Evolutionary conservation across 257 asterid species (phyloP).

Genomic region (Lavandula angustifolia): DNA sequence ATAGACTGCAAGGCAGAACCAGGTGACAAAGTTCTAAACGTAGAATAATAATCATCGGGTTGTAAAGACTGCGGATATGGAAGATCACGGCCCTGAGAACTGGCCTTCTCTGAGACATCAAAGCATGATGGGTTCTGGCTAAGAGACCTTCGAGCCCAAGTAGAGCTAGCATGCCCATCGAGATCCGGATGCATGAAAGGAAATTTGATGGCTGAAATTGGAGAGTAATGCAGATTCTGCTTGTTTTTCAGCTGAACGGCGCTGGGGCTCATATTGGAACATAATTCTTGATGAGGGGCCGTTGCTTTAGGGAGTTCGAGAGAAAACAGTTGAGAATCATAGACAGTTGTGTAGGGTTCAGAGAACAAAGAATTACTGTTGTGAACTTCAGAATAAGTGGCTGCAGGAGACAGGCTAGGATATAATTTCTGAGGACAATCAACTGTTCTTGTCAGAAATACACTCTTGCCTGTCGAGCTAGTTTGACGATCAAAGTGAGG

Average conservation of each 20-base stretch:
- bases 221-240: conserved; percentile 34
- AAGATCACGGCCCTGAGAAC: conserved; percentile 31
- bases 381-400: conserved; percentile 31
- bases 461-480: conserved; percentile 33
- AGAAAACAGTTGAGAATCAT: conserved; percentile 29
- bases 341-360: conserved; percentile 39
- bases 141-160: conserved; percentile 43
- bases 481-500: conserved; percentile 36
- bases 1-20: conserved; percentile 32
- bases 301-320: conserved; percentile 34
- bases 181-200: conserved; percentile 54
- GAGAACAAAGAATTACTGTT: conserved; percentile 28
- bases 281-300: conserved; percentile 32
- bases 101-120: conserved; percentile 40
- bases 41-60: conserved; percentile 33
- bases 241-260: conserved; percentile 32
- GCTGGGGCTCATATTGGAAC: conserved; percentile 30
- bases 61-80: conserved; percentile 35
- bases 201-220: conserved; percentile 42
- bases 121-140: conserved; percentile 33
- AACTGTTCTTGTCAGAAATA: conserved; percentile 35
- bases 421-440: conserved; percentile 31
- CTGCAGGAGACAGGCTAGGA: conserved; percentile 33
- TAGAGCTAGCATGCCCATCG: conserved; percentile 36
- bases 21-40: conserved; percentile 29